Evolutionary conservation across 2,329 filamentous ascomycete species (phyloP).

Genomic region (Sporothrix dimorphospora): DNA sequence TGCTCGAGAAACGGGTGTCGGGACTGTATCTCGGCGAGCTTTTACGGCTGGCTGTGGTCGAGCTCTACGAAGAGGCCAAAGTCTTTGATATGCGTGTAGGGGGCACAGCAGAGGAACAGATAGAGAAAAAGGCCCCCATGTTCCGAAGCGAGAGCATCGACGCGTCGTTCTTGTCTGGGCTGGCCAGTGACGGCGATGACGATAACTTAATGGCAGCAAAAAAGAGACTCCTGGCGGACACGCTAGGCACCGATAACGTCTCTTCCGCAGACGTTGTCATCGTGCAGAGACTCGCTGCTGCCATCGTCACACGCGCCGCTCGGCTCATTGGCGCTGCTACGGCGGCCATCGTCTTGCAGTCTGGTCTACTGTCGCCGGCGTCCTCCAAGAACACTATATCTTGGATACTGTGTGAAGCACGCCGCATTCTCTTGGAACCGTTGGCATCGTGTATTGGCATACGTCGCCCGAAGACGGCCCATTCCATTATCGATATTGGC

Average conservation of each 20-base stretch:
- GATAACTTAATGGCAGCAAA: background rate
- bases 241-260: background rate
- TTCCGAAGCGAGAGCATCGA: slow-evolving; percentile 15
- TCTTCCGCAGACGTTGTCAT: slow-evolving; percentile 68
- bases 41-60: slow-evolving; percentile 73
- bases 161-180: slow-evolving; percentile 22
- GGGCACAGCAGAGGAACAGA: background rate
- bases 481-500: slow-evolving; percentile 69
- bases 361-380: slow-evolving; percentile 56
- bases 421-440: background rate
- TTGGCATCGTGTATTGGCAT: background rate
- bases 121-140: slow-evolving; percentile 46
- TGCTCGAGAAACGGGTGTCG: slow-evolving; percentile 98
- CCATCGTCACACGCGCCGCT: slow-evolving; percentile 85
- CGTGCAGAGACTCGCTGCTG: slow-evolving; percentile 78
- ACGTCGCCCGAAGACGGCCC: background rate
- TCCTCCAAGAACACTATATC: background rate
- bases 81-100: background rate
- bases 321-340: slow-evolving; percentile 88
- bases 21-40: slow-evolving; percentile 98
- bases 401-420: background rate
- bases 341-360: slow-evolving; percentile 78
- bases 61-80: slow-evolving; percentile 43
- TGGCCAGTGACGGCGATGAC: background rate
- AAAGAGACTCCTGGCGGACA: background rate